Evolutionary conservation across 345 rosid genomes (phyloP), one percentile per base, ranked within the genome.

Genomic region (Gossypioides kirkii): DNA sequence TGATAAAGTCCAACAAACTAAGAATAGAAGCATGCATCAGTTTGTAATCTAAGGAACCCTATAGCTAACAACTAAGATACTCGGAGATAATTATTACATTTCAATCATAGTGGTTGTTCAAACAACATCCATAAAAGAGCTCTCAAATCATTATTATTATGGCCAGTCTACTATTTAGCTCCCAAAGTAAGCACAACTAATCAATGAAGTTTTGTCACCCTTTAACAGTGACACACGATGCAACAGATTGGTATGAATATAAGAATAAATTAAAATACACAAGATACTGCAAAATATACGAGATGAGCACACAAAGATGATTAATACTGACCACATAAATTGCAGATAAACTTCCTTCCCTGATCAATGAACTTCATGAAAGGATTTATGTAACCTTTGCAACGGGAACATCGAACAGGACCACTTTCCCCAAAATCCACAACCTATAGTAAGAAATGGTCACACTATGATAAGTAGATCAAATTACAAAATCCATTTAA

Each of bases 331-430:
- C 90, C 90, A 54, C 97, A 94, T 61, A 94, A 91, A 74, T 90
- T 94, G 78, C 97, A 94, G 82, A 87, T 83, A 85, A 91, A 94
- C 74, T 81, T 86, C 80, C 86, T 87, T 77, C 98, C 98, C 73
- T 90, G 98, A 82, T 94, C 96, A 81, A 88, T 80, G 80, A 94
- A 91, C 83, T 83, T 91, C 98, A 90, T 89, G 76, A 91, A 86
- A 84, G 97, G 98, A 80, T 94, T 94, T 80, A 90, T 86, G 82
- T 94, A 94, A 22, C 93, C 98, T 83, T 94, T 94, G 86, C 97
- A 94, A 73, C 91, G 90, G 73, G 96, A 87, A 86, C 97, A 94
- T 74, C 97, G 85, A 22, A 94, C 91, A 52, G 96, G 98, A 68
- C 97, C 97, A 75, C 83, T 75, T 78, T 94, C 97, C 56, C 98